These are phyloP conservation scores for Talaromyces sp. DNA, from an alignment of 2,329 filamentous ascomycete genomes.

Conservation along the genomic window DNA sequence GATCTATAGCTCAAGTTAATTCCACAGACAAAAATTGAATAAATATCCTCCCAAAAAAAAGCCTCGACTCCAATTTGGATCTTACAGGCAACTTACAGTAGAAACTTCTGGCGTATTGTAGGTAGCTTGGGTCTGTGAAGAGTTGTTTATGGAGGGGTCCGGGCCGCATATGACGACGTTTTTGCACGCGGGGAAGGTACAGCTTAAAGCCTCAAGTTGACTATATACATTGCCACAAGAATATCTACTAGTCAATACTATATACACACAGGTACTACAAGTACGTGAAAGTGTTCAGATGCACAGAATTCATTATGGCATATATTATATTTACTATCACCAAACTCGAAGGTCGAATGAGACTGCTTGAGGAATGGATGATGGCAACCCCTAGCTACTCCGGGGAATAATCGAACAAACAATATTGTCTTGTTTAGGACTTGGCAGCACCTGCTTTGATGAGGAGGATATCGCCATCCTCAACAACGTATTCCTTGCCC, in stretches of 20 bases:
- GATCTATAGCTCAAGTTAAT: not conserved
- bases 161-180: conserved; percentile 10
- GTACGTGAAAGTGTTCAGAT: not conserved
- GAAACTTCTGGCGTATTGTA: conserved; percentile 1
- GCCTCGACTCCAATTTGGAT: not conserved
- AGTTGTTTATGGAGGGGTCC: conserved; percentile 11
- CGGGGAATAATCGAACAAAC: not conserved
- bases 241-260: not conserved
- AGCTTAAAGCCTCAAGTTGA: conserved; percentile 1
- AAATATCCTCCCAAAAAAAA: too few species aligned
- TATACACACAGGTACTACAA: not conserved
- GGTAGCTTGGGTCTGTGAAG: conserved; percentile 19
- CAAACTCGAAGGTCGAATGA: not conserved
- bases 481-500: conserved; percentile 82
- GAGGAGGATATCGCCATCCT: conserved; percentile 63
- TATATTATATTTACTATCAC: conserved; percentile 12
- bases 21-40: not conserved
- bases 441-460: conserved; percentile 67
- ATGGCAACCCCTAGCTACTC: conserved; percentile 2
- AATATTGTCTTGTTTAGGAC: conserved; percentile 27
- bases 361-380: not conserved
- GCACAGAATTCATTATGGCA: conserved; percentile 2
- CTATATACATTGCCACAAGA: not conserved
- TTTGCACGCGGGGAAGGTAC: conserved; percentile 26
- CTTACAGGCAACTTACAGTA: not conserved